Conservation (phyloP, 1,284 basidiomycete species). For the Porodaedalea pini region DNA sequence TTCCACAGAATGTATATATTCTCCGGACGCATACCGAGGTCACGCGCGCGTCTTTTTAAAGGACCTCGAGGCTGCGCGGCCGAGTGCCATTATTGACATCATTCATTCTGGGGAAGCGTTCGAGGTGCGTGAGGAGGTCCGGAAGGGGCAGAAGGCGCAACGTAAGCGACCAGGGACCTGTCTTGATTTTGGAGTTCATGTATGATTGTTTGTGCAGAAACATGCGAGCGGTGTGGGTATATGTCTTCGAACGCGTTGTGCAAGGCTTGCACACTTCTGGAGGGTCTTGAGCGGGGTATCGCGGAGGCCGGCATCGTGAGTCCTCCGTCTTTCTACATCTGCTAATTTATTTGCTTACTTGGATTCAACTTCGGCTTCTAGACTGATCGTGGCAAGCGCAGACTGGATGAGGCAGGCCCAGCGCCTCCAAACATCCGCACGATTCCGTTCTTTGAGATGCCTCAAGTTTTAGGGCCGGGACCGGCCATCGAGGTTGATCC, state of each 20-base stretch:
- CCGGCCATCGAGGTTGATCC: conserved; percentile 9
- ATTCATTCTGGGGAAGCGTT: conserved; percentile 94
- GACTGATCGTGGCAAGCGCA: conserved; percentile 65
- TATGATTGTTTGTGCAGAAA: conserved; percentile 51
- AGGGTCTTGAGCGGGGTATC: conserved; percentile 86
- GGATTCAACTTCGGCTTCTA: conserved; percentile 30
- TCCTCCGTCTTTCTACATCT: conserved; percentile 23
- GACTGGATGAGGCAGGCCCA: conserved; percentile 56
- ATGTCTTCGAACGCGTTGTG: conserved; percentile 91
- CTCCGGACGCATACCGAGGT: conserved; percentile 95
- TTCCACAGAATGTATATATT: conserved; percentile 99
- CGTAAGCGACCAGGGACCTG: conserved; percentile 49
- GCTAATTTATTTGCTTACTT: conserved; percentile 12
- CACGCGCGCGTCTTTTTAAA: conserved; percentile 94
- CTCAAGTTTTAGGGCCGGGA: conserved; percentile 2
- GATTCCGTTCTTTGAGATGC: conserved; percentile 52
- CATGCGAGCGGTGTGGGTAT: conserved; percentile 85
- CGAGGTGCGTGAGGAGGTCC: conserved; percentile 75
- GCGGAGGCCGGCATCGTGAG: conserved; percentile 64
- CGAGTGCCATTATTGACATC: conserved; percentile 95
- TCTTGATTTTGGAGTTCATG: background rate
- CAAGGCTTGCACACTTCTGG: conserved; percentile 88
- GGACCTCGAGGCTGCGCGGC: conserved; percentile 90
- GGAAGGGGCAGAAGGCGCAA: conserved; percentile 71
- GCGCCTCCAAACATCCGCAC: conserved; percentile 57